Evolutionary conservation across 108 stramenopile genomes (phyloP), one percentile per base, ranked within the genome.

Genomic region (Skeletonema marinoi): DNA sequence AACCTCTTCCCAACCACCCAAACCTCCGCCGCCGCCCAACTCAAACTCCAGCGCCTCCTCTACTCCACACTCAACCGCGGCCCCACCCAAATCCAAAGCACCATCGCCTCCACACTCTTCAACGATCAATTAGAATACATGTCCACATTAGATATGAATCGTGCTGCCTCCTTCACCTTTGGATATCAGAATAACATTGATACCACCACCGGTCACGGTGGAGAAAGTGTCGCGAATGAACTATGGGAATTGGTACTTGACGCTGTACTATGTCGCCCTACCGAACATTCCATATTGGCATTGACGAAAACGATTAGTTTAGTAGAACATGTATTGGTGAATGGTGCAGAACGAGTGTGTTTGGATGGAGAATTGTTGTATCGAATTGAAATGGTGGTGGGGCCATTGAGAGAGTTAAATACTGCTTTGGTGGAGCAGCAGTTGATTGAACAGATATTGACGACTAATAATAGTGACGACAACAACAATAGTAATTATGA

Each of bases 81-180:
- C 3, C 74, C 74, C 9, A 75, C 81, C 16, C 69, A 75, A 60
- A 82, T 82, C 21, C 81, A 82, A 82, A 42, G 29, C 21, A 71
- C 58, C 12, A 0, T 82, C 3, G 65, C 74, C 19, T 32, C 32
- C 21, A 32, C 70, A 12, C 65, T 82, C 10, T 82, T 71, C 21
- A 74, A 82, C 54, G 81, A 82, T 44, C 54, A 36, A 3, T 21
- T 71, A 10, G 65, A 75, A 11, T 82, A 82, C 65, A 59, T 82
- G 74, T 70, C 46, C 50, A 82, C 81, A 3, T 41, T 82, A 1
- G 74, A 82, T 36, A 82, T 82, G 81, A 82, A 82, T 39, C 81
- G 81, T 35, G 81, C 81, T 29, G 81, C 81, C 36, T 75, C 74
- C 1, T 82, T 54, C 44, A 82, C 81, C 0, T 82, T 66, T 46